A percentile compares a stretch with the other conserved stretches of the same genome.
phyloP scores from a whole-genome alignment of 768 basidiomycete species.

The Tylopilus sp. region DNA sequence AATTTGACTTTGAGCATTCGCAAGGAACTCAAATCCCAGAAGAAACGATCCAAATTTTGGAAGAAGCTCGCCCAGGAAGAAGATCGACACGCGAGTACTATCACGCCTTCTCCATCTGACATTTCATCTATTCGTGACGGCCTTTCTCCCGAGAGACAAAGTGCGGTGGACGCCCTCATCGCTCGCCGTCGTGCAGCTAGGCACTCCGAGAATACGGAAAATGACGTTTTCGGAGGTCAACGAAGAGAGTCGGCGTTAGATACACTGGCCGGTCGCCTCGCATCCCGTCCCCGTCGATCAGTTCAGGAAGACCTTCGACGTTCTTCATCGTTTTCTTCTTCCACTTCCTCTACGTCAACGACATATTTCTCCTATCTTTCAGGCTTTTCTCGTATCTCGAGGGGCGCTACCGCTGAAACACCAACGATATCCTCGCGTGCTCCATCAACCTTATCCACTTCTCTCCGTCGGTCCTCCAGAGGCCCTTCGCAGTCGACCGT shows the following conservation, averaged over 20 bases:
- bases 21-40: slow-evolving; percentile 41
- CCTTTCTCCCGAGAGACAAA: slow-evolving; percentile 24
- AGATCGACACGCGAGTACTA: slow-evolving; percentile 10
- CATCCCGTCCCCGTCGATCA: slow-evolving; percentile 23
- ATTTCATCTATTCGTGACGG: slow-evolving; percentile 27
- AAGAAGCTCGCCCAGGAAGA: slow-evolving; percentile 40
- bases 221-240: slow-evolving; percentile 25
- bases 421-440: slow-evolving; percentile 14
- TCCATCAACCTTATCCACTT: slow-evolving; percentile 16
- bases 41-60: slow-evolving; percentile 45
- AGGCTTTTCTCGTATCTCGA: slow-evolving; percentile 5
- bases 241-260: slow-evolving; percentile 16
- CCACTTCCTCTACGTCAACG: slow-evolving; percentile 21
- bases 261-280: slow-evolving; percentile 19
- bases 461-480: slow-evolving; percentile 23
- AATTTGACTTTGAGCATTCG: slow-evolving; percentile 43
- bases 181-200: slow-evolving; percentile 21
- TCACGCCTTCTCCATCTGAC: slow-evolving; percentile 32
- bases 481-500: slow-evolving; percentile 22
- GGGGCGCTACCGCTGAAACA: slow-evolving; percentile 13
- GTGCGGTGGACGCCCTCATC: slow-evolving; percentile 39
- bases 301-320: slow-evolving; percentile 9
- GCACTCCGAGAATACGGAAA: slow-evolving; percentile 8
- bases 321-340: slow-evolving; percentile 19
- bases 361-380: slow-evolving; percentile 15